Percentiles rank a stretch among this genome's conserved stretches.
These are phyloP conservation scores for Goffeauzyma gilvescens DNA, from an alignment of 768 basidiomycete genomes.

Conservation along the genomic window DNA sequence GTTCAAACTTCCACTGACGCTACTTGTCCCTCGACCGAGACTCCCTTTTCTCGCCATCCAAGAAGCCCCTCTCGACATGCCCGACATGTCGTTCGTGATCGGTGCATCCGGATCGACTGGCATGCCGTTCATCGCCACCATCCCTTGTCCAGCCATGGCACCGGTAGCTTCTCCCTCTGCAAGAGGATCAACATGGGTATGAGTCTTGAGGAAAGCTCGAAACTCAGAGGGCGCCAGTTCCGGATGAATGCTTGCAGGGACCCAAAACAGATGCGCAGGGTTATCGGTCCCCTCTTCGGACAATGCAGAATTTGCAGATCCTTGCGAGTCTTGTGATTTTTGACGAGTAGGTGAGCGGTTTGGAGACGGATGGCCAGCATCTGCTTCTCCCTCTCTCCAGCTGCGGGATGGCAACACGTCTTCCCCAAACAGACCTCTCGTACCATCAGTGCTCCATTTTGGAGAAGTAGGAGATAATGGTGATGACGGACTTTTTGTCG, in stretches of 20 bases:
- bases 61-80: conserved; percentile 2
- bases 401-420: neutral
- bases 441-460: neutral
- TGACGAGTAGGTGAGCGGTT: neutral
- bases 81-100: too few relatives aligned
- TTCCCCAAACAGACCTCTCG: neutral
- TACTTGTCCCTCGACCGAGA: conserved; percentile 14
- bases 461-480: neutral
- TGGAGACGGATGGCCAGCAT: neutral
- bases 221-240: conserved; percentile 96
- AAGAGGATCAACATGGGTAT: conserved; percentile 39
- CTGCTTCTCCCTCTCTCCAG: conserved; percentile 5
- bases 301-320: conserved; percentile 1
- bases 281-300: too few relatives aligned
- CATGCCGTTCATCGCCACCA: neutral
- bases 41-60: conserved; percentile 5
- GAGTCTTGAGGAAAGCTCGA: conserved; percentile 81
- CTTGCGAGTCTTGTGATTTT: too few relatives aligned
- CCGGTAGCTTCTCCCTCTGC: neutral
- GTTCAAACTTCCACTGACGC: conserved; percentile 38
- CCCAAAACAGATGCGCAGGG: conserved; percentile 90
- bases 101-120: neutral
- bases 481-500: conserved; percentile 3
- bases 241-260: conserved; percentile 86
- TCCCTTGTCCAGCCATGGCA: neutral